Conservation (phyloP, 2,329 filamentous ascomycete species). For the Gremmenia infestans region DNA sequence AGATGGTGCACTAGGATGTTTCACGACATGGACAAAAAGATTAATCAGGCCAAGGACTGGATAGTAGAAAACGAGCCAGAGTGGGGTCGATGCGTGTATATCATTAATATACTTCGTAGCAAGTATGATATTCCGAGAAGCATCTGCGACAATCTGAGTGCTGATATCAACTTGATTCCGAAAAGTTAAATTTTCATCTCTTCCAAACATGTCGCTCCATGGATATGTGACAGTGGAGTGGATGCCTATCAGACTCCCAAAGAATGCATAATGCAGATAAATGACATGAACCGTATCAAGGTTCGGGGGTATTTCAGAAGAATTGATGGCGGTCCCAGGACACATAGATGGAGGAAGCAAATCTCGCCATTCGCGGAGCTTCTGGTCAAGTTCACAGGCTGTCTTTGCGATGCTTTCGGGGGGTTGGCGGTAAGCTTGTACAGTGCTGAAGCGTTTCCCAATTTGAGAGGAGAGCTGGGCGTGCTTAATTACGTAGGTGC, state of each 20-base stretch:
- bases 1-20: slow-evolving; percentile 1
- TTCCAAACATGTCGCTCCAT: not conserved
- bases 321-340: not conserved
- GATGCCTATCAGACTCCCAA: slow-evolving; percentile 3
- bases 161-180: not conserved
- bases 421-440: not conserved
- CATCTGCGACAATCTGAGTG: not conserved
- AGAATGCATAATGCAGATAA: slow-evolving; percentile 7
- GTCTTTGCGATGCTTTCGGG: not conserved
- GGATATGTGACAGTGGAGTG: slow-evolving; percentile 7
- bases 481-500: not conserved
- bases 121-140: not conserved
- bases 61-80: slow-evolving; percentile 13
- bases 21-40: slow-evolving; percentile 17
- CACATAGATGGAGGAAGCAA: not conserved
- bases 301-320: not conserved
- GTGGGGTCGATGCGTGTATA: not conserved
- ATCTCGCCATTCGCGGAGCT: not conserved
- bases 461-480: not conserved
- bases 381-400: not conserved
- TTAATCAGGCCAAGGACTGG: slow-evolving; percentile 15
- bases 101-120: not conserved
- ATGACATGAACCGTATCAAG: not conserved
- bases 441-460: not conserved
- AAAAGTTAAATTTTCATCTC: not conserved